Evolutionary conservation across 2,329 filamentous ascomycete species (phyloP).

Genomic region (Seiridium unicorne): DNA sequence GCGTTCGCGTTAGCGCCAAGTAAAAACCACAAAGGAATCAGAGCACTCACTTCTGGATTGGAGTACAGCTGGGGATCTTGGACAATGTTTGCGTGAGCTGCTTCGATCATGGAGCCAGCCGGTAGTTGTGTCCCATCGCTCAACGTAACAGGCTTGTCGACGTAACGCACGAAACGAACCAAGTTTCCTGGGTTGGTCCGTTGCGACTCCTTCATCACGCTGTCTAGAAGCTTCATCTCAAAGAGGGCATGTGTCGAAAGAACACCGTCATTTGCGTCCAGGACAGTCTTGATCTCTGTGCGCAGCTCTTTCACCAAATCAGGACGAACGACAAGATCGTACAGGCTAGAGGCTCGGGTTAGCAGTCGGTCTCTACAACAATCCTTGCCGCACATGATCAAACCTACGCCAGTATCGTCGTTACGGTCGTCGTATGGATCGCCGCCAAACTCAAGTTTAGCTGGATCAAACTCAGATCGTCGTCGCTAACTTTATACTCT

Average conservation of each 20-base stretch:
- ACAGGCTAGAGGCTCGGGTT: conserved; percentile 30
- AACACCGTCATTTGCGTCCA: conserved; percentile 30
- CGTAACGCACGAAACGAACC: conserved; percentile 44
- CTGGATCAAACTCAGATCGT: conserved; percentile 36
- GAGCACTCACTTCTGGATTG: conserved; percentile 25
- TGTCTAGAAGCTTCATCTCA: conserved; percentile 36
- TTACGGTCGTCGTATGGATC: conserved; percentile 47
- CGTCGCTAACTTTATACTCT: conserved; percentile 26
- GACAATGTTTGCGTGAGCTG: conserved; percentile 28
- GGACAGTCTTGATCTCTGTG: conserved; percentile 42
- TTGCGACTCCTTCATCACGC: conserved; percentile 32
- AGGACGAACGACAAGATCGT: conserved; percentile 46
- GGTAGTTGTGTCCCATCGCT: conserved; percentile 31
- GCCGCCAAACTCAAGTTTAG: conserved; percentile 44
- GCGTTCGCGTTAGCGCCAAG: not conserved
- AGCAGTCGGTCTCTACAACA: not conserved
- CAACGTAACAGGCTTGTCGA: conserved; percentile 18
- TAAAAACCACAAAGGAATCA: not conserved
- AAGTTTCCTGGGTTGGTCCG: conserved; percentile 24
- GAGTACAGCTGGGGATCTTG: conserved; percentile 30
- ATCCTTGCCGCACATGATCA: not conserved
- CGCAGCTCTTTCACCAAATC: conserved; percentile 47
- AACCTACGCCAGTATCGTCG: conserved; percentile 37
- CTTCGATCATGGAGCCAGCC: conserved; percentile 37
- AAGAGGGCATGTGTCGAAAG: conserved; percentile 30